These are phyloP conservation scores for Rhexocercosporidium sp. DNA, from an alignment of 2,329 filamentous ascomycete genomes.

Conservation along the genomic window DNA sequence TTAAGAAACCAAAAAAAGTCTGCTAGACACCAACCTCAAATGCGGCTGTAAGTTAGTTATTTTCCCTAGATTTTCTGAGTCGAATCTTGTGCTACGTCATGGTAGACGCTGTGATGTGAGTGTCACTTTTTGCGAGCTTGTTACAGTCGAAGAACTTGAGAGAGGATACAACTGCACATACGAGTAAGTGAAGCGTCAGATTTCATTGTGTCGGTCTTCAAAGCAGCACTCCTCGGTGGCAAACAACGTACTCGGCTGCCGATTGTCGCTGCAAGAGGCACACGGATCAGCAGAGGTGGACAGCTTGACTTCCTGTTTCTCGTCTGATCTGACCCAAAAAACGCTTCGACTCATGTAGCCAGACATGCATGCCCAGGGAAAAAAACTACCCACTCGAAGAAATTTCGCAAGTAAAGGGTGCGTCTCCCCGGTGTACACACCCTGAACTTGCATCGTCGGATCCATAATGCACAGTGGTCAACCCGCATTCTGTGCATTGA, in stretches of 20 bases:
- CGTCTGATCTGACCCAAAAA: constrained; percentile 13
- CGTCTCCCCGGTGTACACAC: constrained; percentile 23
- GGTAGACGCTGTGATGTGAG: constrained; percentile 1
- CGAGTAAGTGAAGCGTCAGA: neutral
- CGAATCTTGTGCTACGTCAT: constrained; percentile 17
- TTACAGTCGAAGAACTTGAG: neutral
- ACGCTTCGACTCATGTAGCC: neutral
- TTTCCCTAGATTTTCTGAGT: constrained; percentile 6
- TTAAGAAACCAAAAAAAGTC: neutral
- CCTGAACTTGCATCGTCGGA: constrained; percentile 30
- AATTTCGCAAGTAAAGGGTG: constrained; percentile 17
- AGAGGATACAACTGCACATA: neutral
- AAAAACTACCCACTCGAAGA: neutral
- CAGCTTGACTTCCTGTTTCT: constrained; percentile 2
- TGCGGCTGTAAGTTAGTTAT: constrained; percentile 30
- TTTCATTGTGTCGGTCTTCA: neutral
- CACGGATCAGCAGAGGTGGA: constrained; percentile 13
- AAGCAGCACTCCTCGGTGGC: constrained; percentile 9
- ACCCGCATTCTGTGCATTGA: constrained; percentile 4
- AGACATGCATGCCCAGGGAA: constrained; percentile 6
- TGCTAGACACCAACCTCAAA: constrained; percentile 16
- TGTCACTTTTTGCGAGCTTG: neutral
- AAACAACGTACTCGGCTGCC: constrained; percentile 2
- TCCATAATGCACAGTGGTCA: constrained; percentile 10
- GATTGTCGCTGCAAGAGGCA: neutral